phyloP scores from a whole-genome alignment of 2,329 filamentous ascomycete species.

The Colletotrichum liaoningense region DNA sequence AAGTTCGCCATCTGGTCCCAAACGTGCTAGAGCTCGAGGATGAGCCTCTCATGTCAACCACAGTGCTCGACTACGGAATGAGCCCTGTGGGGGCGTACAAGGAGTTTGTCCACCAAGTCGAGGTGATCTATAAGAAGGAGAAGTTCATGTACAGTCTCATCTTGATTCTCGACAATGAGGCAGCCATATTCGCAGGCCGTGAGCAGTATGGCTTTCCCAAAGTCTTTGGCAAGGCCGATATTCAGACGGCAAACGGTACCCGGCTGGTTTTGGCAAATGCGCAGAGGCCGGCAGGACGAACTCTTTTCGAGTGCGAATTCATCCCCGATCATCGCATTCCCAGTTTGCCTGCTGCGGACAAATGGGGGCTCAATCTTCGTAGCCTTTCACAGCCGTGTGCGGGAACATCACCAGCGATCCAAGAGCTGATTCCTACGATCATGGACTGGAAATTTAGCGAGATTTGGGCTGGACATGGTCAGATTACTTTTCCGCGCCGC shows the following conservation, averaged over 20 bases:
- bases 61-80: not conserved
- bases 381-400: not conserved
- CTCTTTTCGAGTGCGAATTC: not conserved
- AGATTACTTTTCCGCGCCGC: not conserved
- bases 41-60: not conserved
- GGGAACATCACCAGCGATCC: not conserved
- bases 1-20: not conserved
- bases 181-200: not conserved
- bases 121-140: not conserved
- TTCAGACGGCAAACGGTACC: not conserved
- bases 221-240: not conserved
- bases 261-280: not conserved
- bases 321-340: not conserved
- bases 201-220: not conserved
- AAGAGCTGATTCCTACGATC: not conserved
- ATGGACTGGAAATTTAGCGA: not conserved
- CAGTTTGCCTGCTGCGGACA: not conserved
- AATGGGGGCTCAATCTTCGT: not conserved
- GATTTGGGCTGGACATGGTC: not conserved
- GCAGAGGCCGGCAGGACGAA: not conserved
- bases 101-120: not conserved
- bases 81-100: not conserved
- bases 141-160: not conserved
- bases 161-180: not conserved
- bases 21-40: not conserved